Conservation (phyloP, 495 filamentous ascomycete species). For the Peziza echinospora region DNA sequence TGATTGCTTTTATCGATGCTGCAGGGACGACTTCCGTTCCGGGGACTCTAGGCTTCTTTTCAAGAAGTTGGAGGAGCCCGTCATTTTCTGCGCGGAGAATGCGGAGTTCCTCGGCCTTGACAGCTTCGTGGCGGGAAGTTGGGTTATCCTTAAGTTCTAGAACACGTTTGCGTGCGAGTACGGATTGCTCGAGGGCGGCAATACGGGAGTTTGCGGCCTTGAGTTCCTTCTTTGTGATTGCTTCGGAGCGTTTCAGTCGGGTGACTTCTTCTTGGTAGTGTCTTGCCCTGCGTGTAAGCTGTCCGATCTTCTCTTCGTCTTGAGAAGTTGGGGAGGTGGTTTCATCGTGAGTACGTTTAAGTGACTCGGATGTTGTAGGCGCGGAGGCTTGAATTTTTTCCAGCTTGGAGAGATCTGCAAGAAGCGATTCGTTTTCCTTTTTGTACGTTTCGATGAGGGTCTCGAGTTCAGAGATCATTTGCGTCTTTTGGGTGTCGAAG, state of each 20-base stretch:
- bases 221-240: slow-evolving; percentile 15
- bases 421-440: slow-evolving; percentile 51
- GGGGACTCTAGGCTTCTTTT: slow-evolving; percentile 22
- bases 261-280: slow-evolving; percentile 25
- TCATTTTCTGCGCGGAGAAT: slow-evolving; percentile 65
- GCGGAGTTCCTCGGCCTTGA: slow-evolving; percentile 56
- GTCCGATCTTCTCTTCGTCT: slow-evolving; percentile 55
- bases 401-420: slow-evolving; percentile 46
- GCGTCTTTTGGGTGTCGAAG: slow-evolving; percentile 51
- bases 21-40: slow-evolving; percentile 41
- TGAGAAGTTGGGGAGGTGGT: slow-evolving; percentile 27
- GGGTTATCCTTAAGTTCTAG: slow-evolving; percentile 79
- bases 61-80: slow-evolving; percentile 58
- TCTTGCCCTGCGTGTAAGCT: slow-evolving; percentile 35
- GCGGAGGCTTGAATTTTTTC: slow-evolving; percentile 21
- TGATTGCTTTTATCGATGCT: slow-evolving; percentile 50
- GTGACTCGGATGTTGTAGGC: neutral
- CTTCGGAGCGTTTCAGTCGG: slow-evolving; percentile 36
- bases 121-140: slow-evolving; percentile 55
- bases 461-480: slow-evolving; percentile 64
- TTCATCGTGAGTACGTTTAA: neutral
- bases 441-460: slow-evolving; percentile 72
- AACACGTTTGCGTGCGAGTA: slow-evolving; percentile 39
- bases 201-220: slow-evolving; percentile 15
- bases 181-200: slow-evolving; percentile 46